phyloP scores from a whole-genome alignment of 345 rosid species.

The Brassica juncea region DNA sequence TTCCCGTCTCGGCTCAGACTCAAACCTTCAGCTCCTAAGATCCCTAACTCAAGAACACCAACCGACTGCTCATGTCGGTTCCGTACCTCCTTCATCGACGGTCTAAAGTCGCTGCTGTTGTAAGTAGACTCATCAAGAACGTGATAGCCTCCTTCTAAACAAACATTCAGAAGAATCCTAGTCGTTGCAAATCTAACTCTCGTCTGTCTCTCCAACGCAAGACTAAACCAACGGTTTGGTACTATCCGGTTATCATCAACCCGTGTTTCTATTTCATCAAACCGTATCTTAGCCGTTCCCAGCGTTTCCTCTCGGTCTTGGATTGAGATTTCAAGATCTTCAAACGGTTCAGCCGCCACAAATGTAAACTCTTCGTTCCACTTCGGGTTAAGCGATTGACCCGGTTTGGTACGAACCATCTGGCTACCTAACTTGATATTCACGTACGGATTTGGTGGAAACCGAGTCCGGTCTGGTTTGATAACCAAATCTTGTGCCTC shows the following conservation, averaged over 20 bases:
- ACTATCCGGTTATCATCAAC: not conserved
- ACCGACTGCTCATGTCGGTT: not conserved
- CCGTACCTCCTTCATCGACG: not conserved
- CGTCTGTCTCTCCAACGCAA: not conserved
- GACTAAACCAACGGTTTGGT: not conserved
- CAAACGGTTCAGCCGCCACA: not conserved
- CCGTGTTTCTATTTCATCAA: not conserved
- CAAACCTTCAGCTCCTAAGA: not conserved
- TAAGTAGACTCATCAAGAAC: not conserved
- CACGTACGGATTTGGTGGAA: not conserved
- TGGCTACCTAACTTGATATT: not conserved
- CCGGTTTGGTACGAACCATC: not conserved
- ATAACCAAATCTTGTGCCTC: not conserved
- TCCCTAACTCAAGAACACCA: not conserved
- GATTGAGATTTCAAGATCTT: not conserved
- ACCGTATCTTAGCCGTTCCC: not conserved
- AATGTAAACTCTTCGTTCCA: not conserved
- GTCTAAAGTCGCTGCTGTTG: not conserved
- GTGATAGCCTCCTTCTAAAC: not conserved
- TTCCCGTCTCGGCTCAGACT: not conserved
- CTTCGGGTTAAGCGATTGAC: not conserved
- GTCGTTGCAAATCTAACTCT: not conserved
- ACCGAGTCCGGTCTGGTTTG: not conserved
- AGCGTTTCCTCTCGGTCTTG: not conserved
- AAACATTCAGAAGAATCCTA: not conserved